Conservation (phyloP, 2,329 filamentous ascomycete species). For the Stachybotrys chartarum region DNA sequence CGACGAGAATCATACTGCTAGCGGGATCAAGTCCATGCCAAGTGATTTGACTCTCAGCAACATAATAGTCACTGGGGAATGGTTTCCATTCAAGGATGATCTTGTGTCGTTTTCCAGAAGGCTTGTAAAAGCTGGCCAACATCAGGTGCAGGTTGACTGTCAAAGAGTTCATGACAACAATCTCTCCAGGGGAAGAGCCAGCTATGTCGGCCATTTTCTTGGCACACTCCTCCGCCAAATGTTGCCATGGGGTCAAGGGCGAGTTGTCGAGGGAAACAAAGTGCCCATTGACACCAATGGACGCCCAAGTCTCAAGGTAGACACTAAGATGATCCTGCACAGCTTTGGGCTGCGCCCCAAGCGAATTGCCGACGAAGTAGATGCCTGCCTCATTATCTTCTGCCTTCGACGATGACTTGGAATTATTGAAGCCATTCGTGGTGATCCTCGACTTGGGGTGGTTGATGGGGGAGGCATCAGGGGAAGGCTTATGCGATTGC, state of each 20-base stretch:
- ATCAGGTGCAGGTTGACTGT: constrained; percentile 76
- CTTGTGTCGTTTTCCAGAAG: constrained; percentile 59
- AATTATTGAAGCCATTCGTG: no score
- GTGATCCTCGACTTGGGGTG: no score
- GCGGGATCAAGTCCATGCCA: constrained; percentile 62
- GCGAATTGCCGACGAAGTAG: constrained; percentile 86
- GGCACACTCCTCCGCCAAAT: constrained; percentile 70
- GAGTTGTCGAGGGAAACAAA: constrained; percentile 64
- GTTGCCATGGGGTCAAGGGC: constrained; percentile 64
- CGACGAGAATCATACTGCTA: constrained; percentile 66
- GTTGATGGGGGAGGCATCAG: neutral
- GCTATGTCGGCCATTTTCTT: constrained; percentile 67
- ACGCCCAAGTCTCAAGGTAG: constrained; percentile 78
- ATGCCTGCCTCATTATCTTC: constrained; percentile 38
- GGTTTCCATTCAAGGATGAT: constrained; percentile 86
- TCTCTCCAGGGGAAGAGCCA: constrained; percentile 64
- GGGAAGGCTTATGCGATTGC: neutral
- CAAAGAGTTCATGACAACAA: constrained; percentile 83
- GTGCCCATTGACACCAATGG: constrained; percentile 81
- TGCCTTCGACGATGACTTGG: no score
- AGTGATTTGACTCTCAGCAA: constrained; percentile 71
- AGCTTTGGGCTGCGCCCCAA: constrained; percentile 73
- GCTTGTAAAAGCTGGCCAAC: constrained; percentile 78
- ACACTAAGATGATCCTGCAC: constrained; percentile 58
- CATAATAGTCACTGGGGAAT: constrained; percentile 84